Evolutionary conservation across 805 yeast genomes (phyloP).

Genomic region (Cyberlindnera euphorbiiphila): DNA sequence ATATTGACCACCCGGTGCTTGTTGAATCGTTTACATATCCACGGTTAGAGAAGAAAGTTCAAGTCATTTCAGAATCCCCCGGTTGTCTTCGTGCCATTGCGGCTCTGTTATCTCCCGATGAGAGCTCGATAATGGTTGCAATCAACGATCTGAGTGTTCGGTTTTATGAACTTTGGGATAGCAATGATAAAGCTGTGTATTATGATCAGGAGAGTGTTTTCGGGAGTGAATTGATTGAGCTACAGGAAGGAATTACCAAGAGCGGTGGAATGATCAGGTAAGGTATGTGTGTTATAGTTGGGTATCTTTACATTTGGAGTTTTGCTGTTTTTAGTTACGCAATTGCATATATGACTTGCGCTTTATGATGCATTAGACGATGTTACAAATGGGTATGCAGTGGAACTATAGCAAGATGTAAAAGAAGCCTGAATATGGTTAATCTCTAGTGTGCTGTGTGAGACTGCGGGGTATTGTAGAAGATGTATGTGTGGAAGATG

Average conservation of each 20-base stretch:
- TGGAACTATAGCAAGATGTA: too few relatives aligned
- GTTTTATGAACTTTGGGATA: conserved; percentile 70
- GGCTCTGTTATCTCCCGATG: conserved; percentile 65
- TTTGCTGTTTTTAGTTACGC: too few relatives aligned
- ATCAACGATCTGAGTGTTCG: conserved; percentile 75
- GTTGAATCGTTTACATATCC: conserved; percentile 69
- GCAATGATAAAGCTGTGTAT: conserved; percentile 6
- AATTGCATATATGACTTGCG: too few relatives aligned
- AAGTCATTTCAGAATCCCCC: conserved; percentile 43
- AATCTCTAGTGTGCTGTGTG: too few relatives aligned
- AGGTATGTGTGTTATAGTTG: not conserved
- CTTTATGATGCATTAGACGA: too few relatives aligned
- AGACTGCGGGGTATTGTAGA: too few relatives aligned
- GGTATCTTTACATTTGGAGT: too few relatives aligned
- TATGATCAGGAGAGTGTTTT: conserved; percentile 39
- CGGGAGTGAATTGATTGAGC: conserved; percentile 56
- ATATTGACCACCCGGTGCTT: conserved; percentile 45
- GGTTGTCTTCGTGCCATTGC: conserved; percentile 55
- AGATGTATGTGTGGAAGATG: too few relatives aligned
- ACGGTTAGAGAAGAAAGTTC: conserved; percentile 41
- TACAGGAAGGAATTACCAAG: conserved; percentile 49
- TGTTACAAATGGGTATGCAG: too few relatives aligned
- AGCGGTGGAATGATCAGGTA: conserved; percentile 28
- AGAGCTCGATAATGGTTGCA: conserved; percentile 61
- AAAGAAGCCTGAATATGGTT: too few relatives aligned